A percentile compares a stretch with the other conserved stretches of the same genome.
phyloP scores from a whole-genome alignment of 2,329 filamentous ascomycete species.

The Cladophialophora immunda region DNA sequence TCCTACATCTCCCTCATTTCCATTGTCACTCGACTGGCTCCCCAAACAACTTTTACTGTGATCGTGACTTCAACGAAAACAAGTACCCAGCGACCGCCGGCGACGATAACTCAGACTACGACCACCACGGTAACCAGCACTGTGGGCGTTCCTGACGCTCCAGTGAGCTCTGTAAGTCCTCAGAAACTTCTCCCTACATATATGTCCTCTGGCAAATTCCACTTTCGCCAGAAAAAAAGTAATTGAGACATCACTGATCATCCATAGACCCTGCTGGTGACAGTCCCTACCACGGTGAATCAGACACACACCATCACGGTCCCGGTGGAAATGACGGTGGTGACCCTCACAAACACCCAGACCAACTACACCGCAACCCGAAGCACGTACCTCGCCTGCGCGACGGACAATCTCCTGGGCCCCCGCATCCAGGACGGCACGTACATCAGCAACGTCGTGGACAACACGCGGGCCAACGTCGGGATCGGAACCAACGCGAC shows the following conservation, averaged over 20 bases:
- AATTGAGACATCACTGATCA: no score
- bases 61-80: slow-evolving; percentile 8
- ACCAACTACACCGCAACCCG: not conserved
- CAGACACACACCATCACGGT: not conserved
- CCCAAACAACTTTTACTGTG: slow-evolving; percentile 5
- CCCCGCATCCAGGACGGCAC: slow-evolving; percentile 8
- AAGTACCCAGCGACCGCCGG: slow-evolving; percentile 7
- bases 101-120: slow-evolving; percentile 2
- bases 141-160: slow-evolving; percentile 9
- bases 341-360: not conserved
- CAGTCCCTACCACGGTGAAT: not conserved
- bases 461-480: slow-evolving; percentile 8
- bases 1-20: slow-evolving; percentile 15
- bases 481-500: slow-evolving; percentile 4
- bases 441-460: slow-evolving; percentile 9
- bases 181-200: not conserved
- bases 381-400: slow-evolving; percentile 11
- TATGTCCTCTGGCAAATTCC: not conserved
- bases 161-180: slow-evolving; percentile 14
- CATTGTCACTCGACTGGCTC: slow-evolving; percentile 6
- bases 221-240: no score
- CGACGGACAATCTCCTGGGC: slow-evolving; percentile 15
- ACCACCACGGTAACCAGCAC: slow-evolving; percentile 4
- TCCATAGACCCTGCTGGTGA: not conserved
- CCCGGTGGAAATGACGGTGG: not conserved